Percentiles rank a stretch among this genome's conserved stretches.
These are phyloP conservation scores for Epichloe baconii DNA, from an alignment of 2,329 filamentous ascomycete genomes.

Conservation along the genomic window DNA sequence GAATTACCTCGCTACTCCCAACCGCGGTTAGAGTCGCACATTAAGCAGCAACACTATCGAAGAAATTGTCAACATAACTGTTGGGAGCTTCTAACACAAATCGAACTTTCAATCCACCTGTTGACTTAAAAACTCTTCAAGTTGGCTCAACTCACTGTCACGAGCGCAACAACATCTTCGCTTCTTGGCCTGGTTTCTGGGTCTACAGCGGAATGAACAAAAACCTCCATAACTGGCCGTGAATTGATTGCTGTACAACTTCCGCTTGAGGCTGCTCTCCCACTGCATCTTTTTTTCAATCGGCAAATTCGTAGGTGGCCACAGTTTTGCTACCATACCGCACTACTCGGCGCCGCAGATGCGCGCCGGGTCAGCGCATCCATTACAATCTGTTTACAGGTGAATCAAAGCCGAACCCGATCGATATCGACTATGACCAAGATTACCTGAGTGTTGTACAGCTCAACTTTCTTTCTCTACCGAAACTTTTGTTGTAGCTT, in stretches of 20 bases:
- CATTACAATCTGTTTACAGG: background rate
- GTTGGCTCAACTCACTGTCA: slow-evolving; percentile 76
- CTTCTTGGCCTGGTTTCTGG: slow-evolving; percentile 83
- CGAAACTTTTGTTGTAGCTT: background rate
- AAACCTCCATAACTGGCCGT: slow-evolving; percentile 79
- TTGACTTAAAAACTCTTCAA: slow-evolving; percentile 53
- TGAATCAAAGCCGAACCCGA: background rate
- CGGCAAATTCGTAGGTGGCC: slow-evolving; percentile 3
- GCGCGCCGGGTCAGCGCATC: slow-evolving; percentile 19
- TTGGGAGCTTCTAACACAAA: background rate
- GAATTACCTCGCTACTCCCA: background rate
- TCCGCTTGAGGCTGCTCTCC: background rate
- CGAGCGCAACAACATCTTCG: slow-evolving; percentile 63
- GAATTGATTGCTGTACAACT: background rate
- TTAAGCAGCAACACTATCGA: background rate
- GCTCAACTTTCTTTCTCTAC: slow-evolving; percentile 4
- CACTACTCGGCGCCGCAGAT: slow-evolving; percentile 22
- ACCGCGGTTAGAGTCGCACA: background rate
- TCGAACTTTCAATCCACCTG: background rate
- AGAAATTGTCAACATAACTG: background rate
- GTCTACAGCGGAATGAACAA: slow-evolving; percentile 94
- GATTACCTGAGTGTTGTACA: slow-evolving; percentile 17
- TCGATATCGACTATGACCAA: background rate
- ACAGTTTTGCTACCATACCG: slow-evolving; percentile 17
- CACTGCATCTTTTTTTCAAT: background rate